A percentile compares a stretch with the other conserved stretches of the same genome.
phyloP scores from a whole-genome alignment of 1,284 basidiomycete genomes.

The Cryptococcus sp. region DNA sequence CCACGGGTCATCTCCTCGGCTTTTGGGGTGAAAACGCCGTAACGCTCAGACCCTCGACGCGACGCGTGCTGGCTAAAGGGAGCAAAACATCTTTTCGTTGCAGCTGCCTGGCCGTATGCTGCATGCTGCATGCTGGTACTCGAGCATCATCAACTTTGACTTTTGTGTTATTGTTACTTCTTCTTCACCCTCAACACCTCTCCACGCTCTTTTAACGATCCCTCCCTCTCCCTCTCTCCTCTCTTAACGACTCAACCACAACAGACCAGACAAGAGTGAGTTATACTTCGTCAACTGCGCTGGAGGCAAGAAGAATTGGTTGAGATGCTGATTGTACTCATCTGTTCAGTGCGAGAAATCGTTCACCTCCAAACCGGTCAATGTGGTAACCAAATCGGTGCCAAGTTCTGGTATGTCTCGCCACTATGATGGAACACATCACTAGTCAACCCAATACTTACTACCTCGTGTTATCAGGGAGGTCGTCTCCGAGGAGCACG shows the following conservation, averaged over 20 bases:
- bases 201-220: background rate
- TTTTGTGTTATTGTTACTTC: background rate
- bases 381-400: conserved; percentile 99
- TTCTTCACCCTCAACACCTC: background rate
- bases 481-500: conserved; percentile 90
- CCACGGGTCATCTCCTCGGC: no score
- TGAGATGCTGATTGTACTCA: background rate
- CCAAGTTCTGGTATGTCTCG: conserved; percentile 94
- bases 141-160: no score
- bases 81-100: no score
- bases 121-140: no score
- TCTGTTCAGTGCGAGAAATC: conserved; percentile 77
- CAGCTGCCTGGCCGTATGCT: no score
- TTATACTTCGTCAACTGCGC: background rate
- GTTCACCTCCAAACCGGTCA: conserved; percentile 95
- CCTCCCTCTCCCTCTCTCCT: background rate
- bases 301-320: background rate
- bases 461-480: conserved; percentile 32
- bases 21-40: no score
- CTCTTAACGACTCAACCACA: background rate
- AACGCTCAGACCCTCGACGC: no score
- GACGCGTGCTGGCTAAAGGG: no score
- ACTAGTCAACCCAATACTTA: conserved; percentile 9
- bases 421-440: conserved; percentile 8
- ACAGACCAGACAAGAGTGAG: conserved; percentile 3